These are phyloP conservation scores for Echites panduratus DNA, from an alignment of 257 asterid genomes.

Conservation along the genomic window DNA sequence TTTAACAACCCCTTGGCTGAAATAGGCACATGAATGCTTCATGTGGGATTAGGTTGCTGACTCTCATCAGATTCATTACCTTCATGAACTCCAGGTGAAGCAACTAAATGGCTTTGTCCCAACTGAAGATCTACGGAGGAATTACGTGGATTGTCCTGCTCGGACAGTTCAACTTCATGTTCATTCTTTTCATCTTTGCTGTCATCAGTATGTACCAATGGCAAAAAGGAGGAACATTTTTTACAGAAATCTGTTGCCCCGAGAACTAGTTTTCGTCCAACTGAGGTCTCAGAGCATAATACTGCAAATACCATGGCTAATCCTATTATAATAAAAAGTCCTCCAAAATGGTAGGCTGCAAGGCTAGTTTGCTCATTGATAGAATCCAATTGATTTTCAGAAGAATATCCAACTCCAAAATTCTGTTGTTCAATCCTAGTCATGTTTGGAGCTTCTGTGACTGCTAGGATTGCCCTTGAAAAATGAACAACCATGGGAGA, in stretches of 20 bases:
- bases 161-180: not conserved
- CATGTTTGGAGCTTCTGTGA: slow-evolving; percentile 38
- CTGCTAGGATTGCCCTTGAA: slow-evolving; percentile 45
- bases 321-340: slow-evolving; percentile 47
- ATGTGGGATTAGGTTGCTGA: not conserved
- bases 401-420: slow-evolving; percentile 40
- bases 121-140: too few relatives aligned
- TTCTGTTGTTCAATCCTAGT: slow-evolving; percentile 21
- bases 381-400: slow-evolving; percentile 32
- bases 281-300: slow-evolving; percentile 29
- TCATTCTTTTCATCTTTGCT: not conserved
- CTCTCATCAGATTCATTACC: not conserved
- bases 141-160: not conserved
- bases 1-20: too few relatives aligned
- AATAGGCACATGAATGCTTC: not conserved
- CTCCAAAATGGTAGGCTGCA: slow-evolving; percentile 37
- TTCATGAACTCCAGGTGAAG: not conserved
- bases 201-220: not conserved
- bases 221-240: not conserved
- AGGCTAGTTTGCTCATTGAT: slow-evolving; percentile 30
- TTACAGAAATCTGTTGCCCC: not conserved
- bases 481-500: slow-evolving; percentile 32
- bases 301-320: slow-evolving; percentile 32
- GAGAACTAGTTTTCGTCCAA: slow-evolving; percentile 19
- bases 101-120: not conserved